Evolutionary conservation across 164 flowering plant genomes (phyloP), one percentile per base, ranked within the genome.

Genomic region (Malania oleifera): DNA sequence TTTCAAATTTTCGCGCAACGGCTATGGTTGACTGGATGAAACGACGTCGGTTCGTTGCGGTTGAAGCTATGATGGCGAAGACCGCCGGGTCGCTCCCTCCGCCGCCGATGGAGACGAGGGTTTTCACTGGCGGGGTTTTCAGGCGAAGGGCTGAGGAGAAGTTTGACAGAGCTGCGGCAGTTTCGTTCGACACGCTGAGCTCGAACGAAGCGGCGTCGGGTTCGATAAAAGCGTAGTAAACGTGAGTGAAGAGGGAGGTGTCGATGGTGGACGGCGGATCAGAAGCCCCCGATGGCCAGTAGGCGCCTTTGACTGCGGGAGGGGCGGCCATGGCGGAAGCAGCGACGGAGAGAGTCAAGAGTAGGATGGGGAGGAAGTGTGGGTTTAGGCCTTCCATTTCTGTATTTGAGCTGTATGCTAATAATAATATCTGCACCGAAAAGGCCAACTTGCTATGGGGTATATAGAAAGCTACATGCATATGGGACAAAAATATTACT

Each of bases 71-170:
- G 18, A 54, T 54, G 19, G 82, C 58, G 40, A 75, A 73, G 24
- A 67, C 2, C 0, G 43, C 8, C 0, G 73, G 19, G n/a, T 59
- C 73, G 5, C 22, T 56, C 9, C 39, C 73, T 0, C 68, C 83
- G 0, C 81, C 85, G 8, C 81, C 85, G 5, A 81, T 60, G 28
- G 84, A 81, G 57, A 73, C 29, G 5, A 83, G 68, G 11, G 80
- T 68, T 49, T 75, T 83, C 1, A 70, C 67, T 0, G 72, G 65
- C 0, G 80, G 80, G 7, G 37, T 69, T 11, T 66, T 63, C 20
- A 20, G 53, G 7, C 43, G 83, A 11, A 80, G 80, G 26, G 75
- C 56, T 7, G 73, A 60, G 12, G 82, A 67, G 71, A 82, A 82
- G 54, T 76, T 54, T 3, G 43, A 11, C 27, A 81, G 69, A 5